phyloP scores from a whole-genome alignment of 768 basidiomycete species.

The Tulasnella sp. region DNA sequence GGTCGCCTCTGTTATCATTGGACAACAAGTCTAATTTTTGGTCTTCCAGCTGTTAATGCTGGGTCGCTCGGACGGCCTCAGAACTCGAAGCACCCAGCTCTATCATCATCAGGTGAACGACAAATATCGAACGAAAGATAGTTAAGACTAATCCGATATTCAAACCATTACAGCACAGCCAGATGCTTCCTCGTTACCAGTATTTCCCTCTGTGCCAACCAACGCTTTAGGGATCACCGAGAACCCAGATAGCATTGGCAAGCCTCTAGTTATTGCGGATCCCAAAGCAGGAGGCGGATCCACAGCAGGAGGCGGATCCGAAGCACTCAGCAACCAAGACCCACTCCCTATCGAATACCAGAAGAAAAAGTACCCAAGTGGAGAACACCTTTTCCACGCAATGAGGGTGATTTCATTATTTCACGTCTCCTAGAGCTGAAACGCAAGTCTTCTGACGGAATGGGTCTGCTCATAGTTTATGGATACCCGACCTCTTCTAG shows the following conservation, averaged over 20 bases:
- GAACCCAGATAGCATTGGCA: not conserved
- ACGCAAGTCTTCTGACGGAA: not conserved
- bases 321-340: not conserved
- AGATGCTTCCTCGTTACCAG: not conserved
- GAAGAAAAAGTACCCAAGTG: not conserved
- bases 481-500: not conserved
- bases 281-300: not conserved
- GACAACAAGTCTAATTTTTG: not conserved
- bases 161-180: not conserved
- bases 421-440: not conserved
- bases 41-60: not conserved
- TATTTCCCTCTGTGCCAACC: not conserved
- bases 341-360: not conserved
- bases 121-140: no score
- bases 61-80: not conserved
- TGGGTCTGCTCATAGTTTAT: not conserved
- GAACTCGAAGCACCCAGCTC: not conserved
- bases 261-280: not conserved
- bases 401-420: not conserved
- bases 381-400: not conserved
- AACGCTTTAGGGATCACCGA: not conserved
- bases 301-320: not conserved
- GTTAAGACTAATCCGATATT: not conserved
- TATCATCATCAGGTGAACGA: not conserved
- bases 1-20: not conserved